Evolutionary conservation across 225 moss, liverwort and hornwort species (phyloP).

Genomic region (Takakia lepidozioides): DNA sequence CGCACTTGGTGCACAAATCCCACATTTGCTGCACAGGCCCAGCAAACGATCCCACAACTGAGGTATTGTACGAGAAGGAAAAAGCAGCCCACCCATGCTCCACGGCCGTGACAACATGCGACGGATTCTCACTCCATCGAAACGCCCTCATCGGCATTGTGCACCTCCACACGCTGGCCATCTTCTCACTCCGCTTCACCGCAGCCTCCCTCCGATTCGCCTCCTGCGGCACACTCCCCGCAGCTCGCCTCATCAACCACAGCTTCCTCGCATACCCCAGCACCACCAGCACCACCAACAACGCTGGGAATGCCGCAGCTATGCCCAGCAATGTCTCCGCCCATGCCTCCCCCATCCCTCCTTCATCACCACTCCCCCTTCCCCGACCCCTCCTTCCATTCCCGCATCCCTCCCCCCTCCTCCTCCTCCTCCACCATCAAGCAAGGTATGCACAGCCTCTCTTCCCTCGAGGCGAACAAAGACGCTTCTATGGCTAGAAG

Average conservation of each 20-base stretch:
- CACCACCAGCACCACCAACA: constrained; percentile 20
- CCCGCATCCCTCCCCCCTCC: constrained; percentile 13
- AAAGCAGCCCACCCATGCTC: constrained; percentile 60
- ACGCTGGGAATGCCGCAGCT: constrained; percentile 27
- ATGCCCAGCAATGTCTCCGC: constrained; percentile 17
- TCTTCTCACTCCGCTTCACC: constrained; percentile 36
- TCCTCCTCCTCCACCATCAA: too few relatives aligned
- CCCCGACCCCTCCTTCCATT: constrained; percentile 24
- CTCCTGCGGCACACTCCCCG: constrained; percentile 7
- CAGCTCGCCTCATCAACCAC: constrained; percentile 4
- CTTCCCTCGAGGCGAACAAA: too few relatives aligned
- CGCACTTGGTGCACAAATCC: constrained; percentile 41
- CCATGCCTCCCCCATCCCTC: constrained; percentile 43
- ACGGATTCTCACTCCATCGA: constrained; percentile 51
- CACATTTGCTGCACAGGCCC: constrained; percentile 35
- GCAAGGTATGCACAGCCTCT: too few relatives aligned
- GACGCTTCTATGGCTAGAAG: too few relatives aligned
- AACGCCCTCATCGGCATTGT: constrained; percentile 32
- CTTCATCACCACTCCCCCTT: constrained; percentile 9
- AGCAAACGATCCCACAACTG: constrained; percentile 23
- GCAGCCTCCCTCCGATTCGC: constrained; percentile 35
- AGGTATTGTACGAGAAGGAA: constrained; percentile 37
- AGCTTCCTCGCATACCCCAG: constrained; percentile 12
- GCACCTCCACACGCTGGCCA: constrained; percentile 46
- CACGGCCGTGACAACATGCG: constrained; percentile 45